Evolutionary conservation across 257 asterid genomes (phyloP).

Genomic region (Marsdenia floribunda): DNA sequence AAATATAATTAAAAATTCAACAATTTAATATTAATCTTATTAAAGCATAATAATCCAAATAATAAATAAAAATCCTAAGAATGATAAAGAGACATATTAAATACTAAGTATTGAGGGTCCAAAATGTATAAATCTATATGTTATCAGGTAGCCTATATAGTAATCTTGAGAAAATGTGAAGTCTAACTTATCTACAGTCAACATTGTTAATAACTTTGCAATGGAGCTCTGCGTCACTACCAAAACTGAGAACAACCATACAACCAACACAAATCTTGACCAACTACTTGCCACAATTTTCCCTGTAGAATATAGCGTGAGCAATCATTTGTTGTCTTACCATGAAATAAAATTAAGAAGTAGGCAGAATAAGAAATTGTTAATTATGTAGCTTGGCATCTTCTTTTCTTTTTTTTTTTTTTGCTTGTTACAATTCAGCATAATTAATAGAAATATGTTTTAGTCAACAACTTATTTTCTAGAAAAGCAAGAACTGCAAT

Average conservation of each 20-base stretch:
- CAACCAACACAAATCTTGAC: conserved; percentile 45
- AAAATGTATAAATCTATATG: too few relatives aligned
- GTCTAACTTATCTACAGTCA: conserved; percentile 47
- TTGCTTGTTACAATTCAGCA: too few relatives aligned
- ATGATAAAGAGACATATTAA: too few relatives aligned
- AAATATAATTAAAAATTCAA: too few relatives aligned
- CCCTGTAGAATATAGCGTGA: conserved; percentile 24
- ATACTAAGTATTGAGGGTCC: too few relatives aligned
- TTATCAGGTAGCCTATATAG: conserved; percentile 39
- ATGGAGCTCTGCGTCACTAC: conserved; percentile 60
- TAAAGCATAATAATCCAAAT: too few relatives aligned
- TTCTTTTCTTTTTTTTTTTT: too few relatives aligned
- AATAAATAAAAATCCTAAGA: too few relatives aligned
- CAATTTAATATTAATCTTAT: too few relatives aligned
- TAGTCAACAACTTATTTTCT: conserved; percentile 40
- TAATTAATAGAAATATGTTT: too few relatives aligned
- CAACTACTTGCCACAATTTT: conserved; percentile 45
- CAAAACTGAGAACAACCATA: conserved; percentile 55
- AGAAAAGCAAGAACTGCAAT: conserved; percentile 56
- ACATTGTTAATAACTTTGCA: conserved; percentile 47
- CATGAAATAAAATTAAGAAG: neutral
- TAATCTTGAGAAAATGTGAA: conserved; percentile 30
- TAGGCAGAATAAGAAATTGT: too few relatives aligned
- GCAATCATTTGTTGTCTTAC: neutral
- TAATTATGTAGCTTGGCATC: too few relatives aligned